Conservation (phyloP, 176 grass and related monocot species). For the Triticum monococcum region DNA sequence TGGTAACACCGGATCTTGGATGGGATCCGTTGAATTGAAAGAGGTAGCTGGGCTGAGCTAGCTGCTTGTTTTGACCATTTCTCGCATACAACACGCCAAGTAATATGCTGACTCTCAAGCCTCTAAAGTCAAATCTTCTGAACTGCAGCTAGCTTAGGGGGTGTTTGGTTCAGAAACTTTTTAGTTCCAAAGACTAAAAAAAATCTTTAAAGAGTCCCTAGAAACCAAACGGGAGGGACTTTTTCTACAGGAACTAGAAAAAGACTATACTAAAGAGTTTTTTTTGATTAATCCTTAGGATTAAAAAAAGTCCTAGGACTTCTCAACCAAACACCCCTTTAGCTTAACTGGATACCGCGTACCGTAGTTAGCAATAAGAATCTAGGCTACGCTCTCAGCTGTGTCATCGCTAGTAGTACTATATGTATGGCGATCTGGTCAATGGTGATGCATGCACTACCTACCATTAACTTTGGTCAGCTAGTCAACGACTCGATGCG, state of each 20-base stretch:
- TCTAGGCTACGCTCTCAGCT: not conserved
- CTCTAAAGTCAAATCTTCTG: not conserved
- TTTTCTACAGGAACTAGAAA: no score
- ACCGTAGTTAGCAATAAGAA: not conserved
- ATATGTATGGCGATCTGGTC: not conserved
- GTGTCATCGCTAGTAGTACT: no score
- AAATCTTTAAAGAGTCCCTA: no score
- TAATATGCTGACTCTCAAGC: not conserved
- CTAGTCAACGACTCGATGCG: not conserved
- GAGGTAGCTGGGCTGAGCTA: not conserved
- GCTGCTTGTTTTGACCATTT: not conserved
- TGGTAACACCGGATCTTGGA: not conserved
- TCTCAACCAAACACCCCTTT: no score
- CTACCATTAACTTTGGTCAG: not conserved
- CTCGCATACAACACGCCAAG: not conserved
- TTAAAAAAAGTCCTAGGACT: no score
- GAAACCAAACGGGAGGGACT: no score
- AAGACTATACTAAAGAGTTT: no score
- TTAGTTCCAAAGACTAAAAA: no score
- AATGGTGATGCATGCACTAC: not conserved
- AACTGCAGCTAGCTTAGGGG: not conserved
- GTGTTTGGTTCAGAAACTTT: no score
- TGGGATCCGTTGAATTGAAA: not conserved
- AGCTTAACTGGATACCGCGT: not conserved
- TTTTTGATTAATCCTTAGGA: no score